Percentiles rank a stretch among this genome's conserved stretches.
Evolutionary conservation across 2,329 filamentous ascomycete genomes (phyloP).

Genomic region (Hypoxylon sp.): DNA sequence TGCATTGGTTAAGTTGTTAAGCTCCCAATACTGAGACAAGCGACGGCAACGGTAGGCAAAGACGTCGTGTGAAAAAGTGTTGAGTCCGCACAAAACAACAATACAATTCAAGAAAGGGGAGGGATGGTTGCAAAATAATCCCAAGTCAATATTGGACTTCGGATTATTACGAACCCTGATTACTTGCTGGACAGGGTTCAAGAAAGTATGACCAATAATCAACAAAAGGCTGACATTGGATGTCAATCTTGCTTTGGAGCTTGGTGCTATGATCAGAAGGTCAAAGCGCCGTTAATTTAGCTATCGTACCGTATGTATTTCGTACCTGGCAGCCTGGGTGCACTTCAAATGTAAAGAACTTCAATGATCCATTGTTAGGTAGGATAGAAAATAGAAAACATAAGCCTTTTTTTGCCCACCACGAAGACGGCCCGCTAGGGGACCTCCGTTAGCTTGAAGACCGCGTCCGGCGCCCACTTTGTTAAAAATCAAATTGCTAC

Average conservation of each 20-base stretch:
- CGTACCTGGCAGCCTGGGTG: too few species aligned
- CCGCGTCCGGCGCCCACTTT: conserved; percentile 19
- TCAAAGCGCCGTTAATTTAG: conserved; percentile 22
- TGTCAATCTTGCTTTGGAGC: conserved; percentile 28
- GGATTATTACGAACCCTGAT: conserved; percentile 37
- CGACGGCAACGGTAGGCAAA: conserved; percentile 15
- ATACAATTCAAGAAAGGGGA: conserved; percentile 22
- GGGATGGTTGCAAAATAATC: conserved; percentile 17
- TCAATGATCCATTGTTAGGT: too few species aligned
- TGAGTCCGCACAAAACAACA: conserved; percentile 15
- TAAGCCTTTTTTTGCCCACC: conserved; percentile 1
- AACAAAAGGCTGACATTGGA: conserved; percentile 24
- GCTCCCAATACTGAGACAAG: conserved; percentile 17
- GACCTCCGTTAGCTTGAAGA: conserved; percentile 28
- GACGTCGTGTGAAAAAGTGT: conserved; percentile 19
- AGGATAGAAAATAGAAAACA: too few species aligned
- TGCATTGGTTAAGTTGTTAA: conserved; percentile 14
- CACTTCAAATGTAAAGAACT: too few species aligned
- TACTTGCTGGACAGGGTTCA: conserved; percentile 23
- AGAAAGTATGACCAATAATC: conserved; percentile 32
- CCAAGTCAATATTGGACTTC: conserved; percentile 41
- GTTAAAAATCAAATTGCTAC: conserved; percentile 22
- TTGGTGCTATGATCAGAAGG: not conserved
- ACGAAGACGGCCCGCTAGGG: conserved; percentile 26
- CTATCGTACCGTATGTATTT: too few species aligned